Conservation (phyloP, 2,329 filamentous ascomycete genomes). For the Pyricularia grisea region DNA sequence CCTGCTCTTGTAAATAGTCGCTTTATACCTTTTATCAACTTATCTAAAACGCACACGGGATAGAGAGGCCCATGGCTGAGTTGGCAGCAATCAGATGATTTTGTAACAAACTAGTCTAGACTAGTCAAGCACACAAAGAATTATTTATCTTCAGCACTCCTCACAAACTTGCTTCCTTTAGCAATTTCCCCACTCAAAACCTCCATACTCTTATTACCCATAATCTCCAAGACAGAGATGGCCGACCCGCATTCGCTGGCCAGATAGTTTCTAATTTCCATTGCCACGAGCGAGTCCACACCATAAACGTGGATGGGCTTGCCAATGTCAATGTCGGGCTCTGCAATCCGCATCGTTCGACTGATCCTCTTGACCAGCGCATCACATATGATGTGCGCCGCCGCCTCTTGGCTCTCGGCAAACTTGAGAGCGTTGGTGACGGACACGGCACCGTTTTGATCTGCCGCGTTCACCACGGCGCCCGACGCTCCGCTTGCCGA, state of each 20-base stretch:
- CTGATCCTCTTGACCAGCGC: not conserved
- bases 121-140: no score
- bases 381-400: conserved; percentile 31
- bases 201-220: conserved; percentile 1
- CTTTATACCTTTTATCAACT: no score
- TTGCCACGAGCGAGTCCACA: conserved; percentile 31
- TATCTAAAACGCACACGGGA: no score
- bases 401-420: conserved; percentile 12
- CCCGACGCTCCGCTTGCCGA: conserved; percentile 4
- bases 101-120: no score
- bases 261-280: conserved; percentile 26
- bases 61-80: no score
- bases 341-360: conserved; percentile 6
- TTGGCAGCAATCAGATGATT: no score
- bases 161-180: not conserved
- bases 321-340: not conserved
- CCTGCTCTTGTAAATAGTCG: no score
- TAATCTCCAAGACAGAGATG: not conserved
- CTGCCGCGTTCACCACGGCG: not conserved
- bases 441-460: conserved; percentile 6
- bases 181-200: not conserved
- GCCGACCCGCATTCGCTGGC: not conserved
- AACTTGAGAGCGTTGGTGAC: conserved; percentile 8
- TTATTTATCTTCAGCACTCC: no score
- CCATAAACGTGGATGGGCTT: conserved; percentile 15